Evolutionary conservation across 805 yeast genomes (phyloP), one percentile per base, ranked within the genome.

Genomic region (Maudiozyma pseudohumilis): DNA sequence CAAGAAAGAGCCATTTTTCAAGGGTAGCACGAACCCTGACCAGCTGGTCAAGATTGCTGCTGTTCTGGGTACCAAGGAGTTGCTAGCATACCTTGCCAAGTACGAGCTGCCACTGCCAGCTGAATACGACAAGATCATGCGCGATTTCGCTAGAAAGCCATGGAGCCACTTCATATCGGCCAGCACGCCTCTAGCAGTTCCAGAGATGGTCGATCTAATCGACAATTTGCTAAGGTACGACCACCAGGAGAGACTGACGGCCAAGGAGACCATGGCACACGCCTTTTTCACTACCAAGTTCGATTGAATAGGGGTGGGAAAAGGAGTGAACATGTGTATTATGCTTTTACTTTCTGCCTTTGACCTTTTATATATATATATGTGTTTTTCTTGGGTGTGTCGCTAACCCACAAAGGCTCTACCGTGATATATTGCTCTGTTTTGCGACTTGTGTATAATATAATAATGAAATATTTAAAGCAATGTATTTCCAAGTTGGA

Each of bases 1-100:
- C 65, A 82, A 80, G 54, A 82, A 78, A 54, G 96, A 87, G 53
- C 96, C 96, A 10, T 83, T 87, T 47, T 87, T 87, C 72, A 89
- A 84, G 57, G 96, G 95, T 16, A 79, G 83, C 44, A 81, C 94
- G 16, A 87, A 87, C 59, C 83, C 87, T 29, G 95, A 87, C 63
- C 96, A 87, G 63, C 65, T 87, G 52, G 94, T 87, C 18, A 88
- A 85, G 59, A 86, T 87, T 44, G 95, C 87, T 11, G 72, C 84
- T 43, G 92, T 87, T 2, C 68, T 87, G 49, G 96, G 96, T 16
- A 81, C 95, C 1, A 81, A 79, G 41, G 88, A 77, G 46, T 66
- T 87, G 37, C 64, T 75, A 52, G 63, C 61, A 34, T 86, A 85
- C 57, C 66, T 81, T 46, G 61, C 68, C 36, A 82, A 79, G 56